Conservation (phyloP, 2,329 filamentous ascomycete species). For the Pseudogymnoascus sp. region DNA sequence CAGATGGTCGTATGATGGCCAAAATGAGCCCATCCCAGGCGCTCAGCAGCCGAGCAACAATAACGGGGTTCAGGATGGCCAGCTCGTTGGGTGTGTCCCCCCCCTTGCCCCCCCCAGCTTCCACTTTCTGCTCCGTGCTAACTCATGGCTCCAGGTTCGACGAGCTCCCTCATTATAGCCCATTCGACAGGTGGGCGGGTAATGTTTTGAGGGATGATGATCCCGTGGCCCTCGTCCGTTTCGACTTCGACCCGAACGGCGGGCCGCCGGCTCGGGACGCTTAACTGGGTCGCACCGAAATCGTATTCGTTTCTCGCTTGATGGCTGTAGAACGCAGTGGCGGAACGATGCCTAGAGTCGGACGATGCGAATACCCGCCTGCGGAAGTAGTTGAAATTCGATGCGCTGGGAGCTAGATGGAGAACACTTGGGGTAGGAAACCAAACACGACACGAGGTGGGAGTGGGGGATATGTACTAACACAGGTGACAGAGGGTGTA, state of each 20-base stretch:
- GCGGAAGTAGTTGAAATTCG: neutral
- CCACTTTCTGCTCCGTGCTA: neutral
- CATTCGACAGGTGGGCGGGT: neutral
- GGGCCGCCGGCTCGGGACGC: neutral
- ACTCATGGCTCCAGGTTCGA: neutral
- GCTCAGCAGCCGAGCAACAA: neutral
- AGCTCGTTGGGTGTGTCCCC: neutral
- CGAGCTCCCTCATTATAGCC: neutral
- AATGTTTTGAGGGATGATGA: neutral
- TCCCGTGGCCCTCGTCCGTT: neutral
- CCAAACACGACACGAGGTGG: neutral
- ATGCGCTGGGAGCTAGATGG: neutral
- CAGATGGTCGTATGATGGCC: neutral
- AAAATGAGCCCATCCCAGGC: neutral
- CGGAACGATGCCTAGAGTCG: neutral
- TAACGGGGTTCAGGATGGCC: neutral
- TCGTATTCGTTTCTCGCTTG: neutral
- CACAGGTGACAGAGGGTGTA: neutral
- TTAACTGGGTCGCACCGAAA: neutral
- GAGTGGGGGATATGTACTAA: neutral
- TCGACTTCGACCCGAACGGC: neutral
- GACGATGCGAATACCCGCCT: neutral
- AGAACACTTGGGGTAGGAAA: neutral
- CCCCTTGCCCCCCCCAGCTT: neutral
- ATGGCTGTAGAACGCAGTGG: neutral